phyloP scores from a whole-genome alignment of 805 yeast species.

The Middelhovenomyces tepae region DNA sequence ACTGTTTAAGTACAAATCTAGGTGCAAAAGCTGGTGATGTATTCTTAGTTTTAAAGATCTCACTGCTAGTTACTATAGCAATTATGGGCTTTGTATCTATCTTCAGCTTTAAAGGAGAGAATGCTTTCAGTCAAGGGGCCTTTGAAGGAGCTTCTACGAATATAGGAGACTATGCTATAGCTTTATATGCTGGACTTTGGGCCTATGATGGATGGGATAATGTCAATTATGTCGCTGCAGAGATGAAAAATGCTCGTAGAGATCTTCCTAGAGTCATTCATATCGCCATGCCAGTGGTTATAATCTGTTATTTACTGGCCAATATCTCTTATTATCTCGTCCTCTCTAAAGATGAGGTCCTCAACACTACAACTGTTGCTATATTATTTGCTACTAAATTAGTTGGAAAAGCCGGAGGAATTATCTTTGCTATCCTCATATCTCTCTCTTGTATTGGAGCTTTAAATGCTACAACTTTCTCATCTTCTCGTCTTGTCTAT shows the following conservation, averaged over 20 bases:
- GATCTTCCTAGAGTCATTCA: constrained; percentile 33
- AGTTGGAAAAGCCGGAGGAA: constrained; percentile 23
- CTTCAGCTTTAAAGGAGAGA: constrained; percentile 14
- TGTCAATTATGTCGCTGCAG: constrained; percentile 34
- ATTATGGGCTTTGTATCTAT: constrained; percentile 23
- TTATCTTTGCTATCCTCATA: constrained; percentile 27
- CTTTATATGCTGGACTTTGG: constrained; percentile 35
- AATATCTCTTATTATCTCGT: constrained; percentile 49
- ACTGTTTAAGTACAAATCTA: constrained; percentile 22
- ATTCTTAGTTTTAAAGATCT: constrained; percentile 28
- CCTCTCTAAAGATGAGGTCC: constrained; percentile 52
- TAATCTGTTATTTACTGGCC: constrained; percentile 27
- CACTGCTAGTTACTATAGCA: constrained; percentile 23
- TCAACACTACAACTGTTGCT: constrained; percentile 29
- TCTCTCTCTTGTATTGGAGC: constrained; percentile 34
- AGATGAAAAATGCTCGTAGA: constrained; percentile 28
- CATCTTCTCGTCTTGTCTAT: constrained; percentile 29
- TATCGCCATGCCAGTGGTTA: constrained; percentile 33
- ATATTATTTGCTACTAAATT: constrained; percentile 26
- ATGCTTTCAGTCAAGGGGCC: constrained; percentile 18
- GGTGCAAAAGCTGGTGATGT: constrained; percentile 28
- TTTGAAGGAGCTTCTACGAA: constrained; percentile 23
- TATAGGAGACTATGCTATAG: constrained; percentile 27
- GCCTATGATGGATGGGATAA: constrained; percentile 40
- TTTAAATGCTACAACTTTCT: constrained; percentile 31